Conservation (phyloP, 2,329 filamentous ascomycete genomes). For the Verticillium alfalfae region DNA sequence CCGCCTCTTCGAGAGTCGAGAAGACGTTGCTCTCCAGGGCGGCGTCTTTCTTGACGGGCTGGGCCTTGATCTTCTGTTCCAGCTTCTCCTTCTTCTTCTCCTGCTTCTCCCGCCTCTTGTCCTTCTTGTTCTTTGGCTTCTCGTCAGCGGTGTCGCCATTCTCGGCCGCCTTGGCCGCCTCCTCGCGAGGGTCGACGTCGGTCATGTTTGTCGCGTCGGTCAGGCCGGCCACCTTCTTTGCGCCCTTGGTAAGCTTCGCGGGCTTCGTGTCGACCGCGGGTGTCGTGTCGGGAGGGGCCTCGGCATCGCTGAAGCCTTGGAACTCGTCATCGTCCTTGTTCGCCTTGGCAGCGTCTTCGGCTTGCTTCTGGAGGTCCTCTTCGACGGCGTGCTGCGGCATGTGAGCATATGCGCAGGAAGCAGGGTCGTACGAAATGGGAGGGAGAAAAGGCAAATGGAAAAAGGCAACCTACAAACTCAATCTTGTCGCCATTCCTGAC, state of each 20-base stretch:
- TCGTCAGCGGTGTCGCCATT: conserved; percentile 14
- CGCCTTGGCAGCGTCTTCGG: not conserved
- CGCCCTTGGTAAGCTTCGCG: conserved; percentile 18
- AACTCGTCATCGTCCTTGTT: conserved; percentile 49
- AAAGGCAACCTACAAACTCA: conserved; percentile 42
- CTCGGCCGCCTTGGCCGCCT: conserved; percentile 19
- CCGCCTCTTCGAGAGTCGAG: conserved; percentile 46
- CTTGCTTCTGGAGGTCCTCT: not conserved
- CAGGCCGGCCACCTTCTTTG: conserved; percentile 10
- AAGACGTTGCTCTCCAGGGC: conserved; percentile 47
- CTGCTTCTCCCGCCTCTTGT: conserved; percentile 16
- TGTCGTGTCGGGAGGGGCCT: conserved; percentile 11
- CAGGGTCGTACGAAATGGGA: not conserved
- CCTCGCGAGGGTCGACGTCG: conserved; percentile 3
- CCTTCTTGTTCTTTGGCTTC: conserved; percentile 18
- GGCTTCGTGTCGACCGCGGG: conserved; percentile 16
- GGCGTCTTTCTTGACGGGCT: conserved; percentile 26
- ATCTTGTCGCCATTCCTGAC: conserved; percentile 57
- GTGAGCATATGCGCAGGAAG: conserved; percentile 1
- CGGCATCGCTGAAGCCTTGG: conserved; percentile 57
- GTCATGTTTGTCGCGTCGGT: not conserved
- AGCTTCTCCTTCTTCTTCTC: conserved; percentile 20
- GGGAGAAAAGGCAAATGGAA: not conserved
- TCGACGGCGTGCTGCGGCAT: conserved; percentile 1
- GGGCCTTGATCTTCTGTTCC: conserved; percentile 22